Percentiles rank a stretch among this genome's conserved stretches.
Evolutionary conservation across 345 rosid genomes (phyloP).

Genomic region (Litchi chinensis): DNA sequence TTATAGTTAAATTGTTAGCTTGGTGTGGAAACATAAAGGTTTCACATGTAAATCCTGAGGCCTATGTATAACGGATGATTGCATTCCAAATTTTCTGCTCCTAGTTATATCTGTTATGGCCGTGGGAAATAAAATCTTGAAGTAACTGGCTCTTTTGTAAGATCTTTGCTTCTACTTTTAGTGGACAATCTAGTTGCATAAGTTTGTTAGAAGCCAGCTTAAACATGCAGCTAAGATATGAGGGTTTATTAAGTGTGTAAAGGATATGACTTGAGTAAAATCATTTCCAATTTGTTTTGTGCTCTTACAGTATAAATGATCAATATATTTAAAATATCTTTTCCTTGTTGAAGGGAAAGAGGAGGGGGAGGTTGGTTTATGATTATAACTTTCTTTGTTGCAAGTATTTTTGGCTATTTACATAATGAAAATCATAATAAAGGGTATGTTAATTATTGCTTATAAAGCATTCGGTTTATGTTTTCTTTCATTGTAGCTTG

Average conservation of each 20-base stretch:
- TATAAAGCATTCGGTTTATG: conserved; percentile 2
- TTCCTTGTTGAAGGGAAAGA: neutral
- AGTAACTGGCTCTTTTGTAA: neutral
- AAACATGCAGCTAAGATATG: neutral
- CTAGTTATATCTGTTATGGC: neutral
- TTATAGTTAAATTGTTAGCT: neutral
- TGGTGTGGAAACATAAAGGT: neutral
- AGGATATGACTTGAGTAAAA: neutral
- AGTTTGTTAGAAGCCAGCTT: neutral
- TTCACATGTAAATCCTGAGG: neutral
- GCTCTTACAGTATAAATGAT: neutral
- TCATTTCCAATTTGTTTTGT: neutral
- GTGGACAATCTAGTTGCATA: neutral
- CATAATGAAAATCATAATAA: neutral
- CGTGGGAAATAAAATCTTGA: neutral
- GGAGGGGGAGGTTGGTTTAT: neutral
- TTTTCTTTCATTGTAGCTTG: conserved; percentile 55
- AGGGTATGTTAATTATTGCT: neutral
- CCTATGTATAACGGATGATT: neutral
- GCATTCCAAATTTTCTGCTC: neutral
- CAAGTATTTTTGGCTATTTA: neutral
- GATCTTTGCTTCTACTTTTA: neutral
- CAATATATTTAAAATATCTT: neutral
- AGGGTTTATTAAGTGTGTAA: neutral
- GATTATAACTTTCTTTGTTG: neutral